phyloP scores from a whole-genome alignment of 2,329 filamentous ascomycete genomes.

The Pleurostoma richardsiae region DNA sequence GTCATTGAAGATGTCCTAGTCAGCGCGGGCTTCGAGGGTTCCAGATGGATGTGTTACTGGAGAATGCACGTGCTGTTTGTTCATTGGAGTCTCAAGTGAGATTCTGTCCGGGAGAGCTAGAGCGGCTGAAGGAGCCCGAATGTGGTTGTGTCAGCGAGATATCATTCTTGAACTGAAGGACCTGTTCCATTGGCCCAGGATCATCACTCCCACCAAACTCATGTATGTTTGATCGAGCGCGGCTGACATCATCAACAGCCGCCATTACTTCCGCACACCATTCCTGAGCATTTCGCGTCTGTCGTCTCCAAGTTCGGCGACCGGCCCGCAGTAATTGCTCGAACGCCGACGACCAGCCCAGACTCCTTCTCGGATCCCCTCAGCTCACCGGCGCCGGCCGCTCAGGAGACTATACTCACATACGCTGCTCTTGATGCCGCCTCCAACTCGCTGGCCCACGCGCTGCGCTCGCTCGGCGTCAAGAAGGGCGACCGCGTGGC shows the following conservation, averaged over 20 bases:
- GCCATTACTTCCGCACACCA: slow-evolving; percentile 60
- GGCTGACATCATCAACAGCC: slow-evolving; percentile 40
- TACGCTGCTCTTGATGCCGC: slow-evolving; percentile 70
- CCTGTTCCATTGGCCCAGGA: not conserved
- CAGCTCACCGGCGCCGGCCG: slow-evolving; percentile 31
- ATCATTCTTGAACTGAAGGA: no score
- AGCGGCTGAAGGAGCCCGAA: no score
- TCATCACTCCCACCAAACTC: not conserved
- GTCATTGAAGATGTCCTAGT: no score
- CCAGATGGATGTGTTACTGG: no score
- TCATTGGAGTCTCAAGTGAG: no score
- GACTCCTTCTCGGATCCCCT: slow-evolving; percentile 10
- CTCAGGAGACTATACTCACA: slow-evolving; percentile 62
- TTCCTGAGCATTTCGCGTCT: slow-evolving; percentile 66
- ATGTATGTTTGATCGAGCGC: slow-evolving; percentile 1
- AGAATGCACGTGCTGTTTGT: no score
- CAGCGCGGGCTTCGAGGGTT: no score
- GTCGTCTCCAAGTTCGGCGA: slow-evolving; percentile 63
- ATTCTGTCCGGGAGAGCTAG: no score
- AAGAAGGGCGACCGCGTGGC: slow-evolving; percentile 80
- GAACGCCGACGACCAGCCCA: slow-evolving; percentile 29
- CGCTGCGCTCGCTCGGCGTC: slow-evolving; percentile 66
- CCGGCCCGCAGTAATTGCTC: slow-evolving; percentile 51
- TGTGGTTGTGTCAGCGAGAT: no score
- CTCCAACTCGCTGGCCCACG: slow-evolving; percentile 71